Evolutionary conservation across 441 rosid species (phyloP).

Genomic region (Erodium moschatum): DNA sequence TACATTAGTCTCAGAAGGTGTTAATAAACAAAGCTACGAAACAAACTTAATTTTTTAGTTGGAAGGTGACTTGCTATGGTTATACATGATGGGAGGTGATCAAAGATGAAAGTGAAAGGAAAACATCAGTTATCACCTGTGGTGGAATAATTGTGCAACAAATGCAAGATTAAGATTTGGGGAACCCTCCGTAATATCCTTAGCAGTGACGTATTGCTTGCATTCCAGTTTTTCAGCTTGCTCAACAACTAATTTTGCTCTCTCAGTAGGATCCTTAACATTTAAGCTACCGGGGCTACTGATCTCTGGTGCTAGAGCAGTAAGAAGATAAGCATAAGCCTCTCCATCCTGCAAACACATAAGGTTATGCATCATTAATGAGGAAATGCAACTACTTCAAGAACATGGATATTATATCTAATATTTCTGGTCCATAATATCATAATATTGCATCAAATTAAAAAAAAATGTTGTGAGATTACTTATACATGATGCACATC

Average conservation of each 20-base stretch:
- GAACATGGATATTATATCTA: neutral
- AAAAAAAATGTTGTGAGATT: neutral
- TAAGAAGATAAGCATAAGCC: conserved; percentile 90
- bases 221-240: conserved; percentile 95
- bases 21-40: neutral
- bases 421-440: neutral
- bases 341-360: conserved; percentile 72
- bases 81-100: neutral
- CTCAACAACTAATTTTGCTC: conserved; percentile 77
- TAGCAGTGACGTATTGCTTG: conserved; percentile 67
- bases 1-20: neutral
- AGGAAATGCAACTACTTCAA: neutral
- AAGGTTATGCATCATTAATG: neutral
- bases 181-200: conserved; percentile 91
- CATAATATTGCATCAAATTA: neutral
- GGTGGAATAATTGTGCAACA: conserved; percentile 91
- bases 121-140: conserved; percentile 47
- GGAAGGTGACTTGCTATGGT: neutral
- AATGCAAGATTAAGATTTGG: conserved; percentile 95
- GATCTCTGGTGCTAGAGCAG: conserved; percentile 90
- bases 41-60: too few relatives aligned
- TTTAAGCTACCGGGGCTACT: conserved; percentile 45
- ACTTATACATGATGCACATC: neutral
- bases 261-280: conserved; percentile 50
- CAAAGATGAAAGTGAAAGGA: too few relatives aligned